These are phyloP conservation scores for Cladosporium sphaerospermum DNA, from an alignment of 2,329 filamentous ascomycete species.

Conservation along the genomic window DNA sequence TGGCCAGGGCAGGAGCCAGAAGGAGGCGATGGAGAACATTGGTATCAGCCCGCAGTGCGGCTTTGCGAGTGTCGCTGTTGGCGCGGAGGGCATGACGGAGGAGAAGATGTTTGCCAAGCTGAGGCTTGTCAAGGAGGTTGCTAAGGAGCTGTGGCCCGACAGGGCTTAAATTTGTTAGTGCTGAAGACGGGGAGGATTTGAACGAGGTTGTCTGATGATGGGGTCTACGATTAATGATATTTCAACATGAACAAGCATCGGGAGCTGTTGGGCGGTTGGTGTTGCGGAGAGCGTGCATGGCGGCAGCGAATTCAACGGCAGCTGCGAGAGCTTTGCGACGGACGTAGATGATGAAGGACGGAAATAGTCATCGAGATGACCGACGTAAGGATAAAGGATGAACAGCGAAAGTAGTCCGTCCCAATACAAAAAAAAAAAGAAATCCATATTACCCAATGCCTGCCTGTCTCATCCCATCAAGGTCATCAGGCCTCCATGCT, in stretches of 20 bases:
- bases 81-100: slow-evolving; percentile 33
- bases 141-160: slow-evolving; percentile 32
- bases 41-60: slow-evolving; percentile 35
- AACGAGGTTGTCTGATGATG: not conserved
- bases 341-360: no score
- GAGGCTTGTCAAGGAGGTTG: slow-evolving; percentile 32
- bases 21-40: slow-evolving; percentile 34
- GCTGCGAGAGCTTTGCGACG: not conserved
- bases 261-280: not conserved
- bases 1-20: slow-evolving; percentile 30
- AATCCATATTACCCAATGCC: no score
- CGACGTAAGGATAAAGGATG: no score
- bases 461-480: no score
- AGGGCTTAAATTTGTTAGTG: slow-evolving; percentile 18
- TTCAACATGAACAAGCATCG: slow-evolving; percentile 12
- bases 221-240: slow-evolving; percentile 11
- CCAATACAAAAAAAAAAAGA: no score
- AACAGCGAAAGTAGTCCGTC: no score
- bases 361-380: no score
- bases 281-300: not conserved
- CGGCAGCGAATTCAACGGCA: slow-evolving; percentile 10
- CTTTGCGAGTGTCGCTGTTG: slow-evolving; percentile 32
- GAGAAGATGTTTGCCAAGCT: slow-evolving; percentile 35
- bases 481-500: no score
- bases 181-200: not conserved